Conservation (phyloP, 352 stramenopile genomes). For the Globisporangium spiculum region DNA sequence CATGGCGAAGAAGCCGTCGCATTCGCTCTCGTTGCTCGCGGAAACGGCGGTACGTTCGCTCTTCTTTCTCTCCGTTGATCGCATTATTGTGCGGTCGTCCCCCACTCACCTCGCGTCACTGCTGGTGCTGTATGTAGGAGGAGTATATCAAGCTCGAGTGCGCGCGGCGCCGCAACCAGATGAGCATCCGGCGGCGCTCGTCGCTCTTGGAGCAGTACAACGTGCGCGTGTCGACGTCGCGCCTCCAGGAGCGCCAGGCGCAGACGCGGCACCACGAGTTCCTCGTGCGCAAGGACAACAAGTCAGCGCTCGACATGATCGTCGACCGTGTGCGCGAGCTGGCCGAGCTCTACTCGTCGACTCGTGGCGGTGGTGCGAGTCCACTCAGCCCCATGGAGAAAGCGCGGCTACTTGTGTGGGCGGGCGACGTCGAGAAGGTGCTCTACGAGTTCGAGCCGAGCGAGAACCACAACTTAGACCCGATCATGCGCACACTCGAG, state of each 20-base stretch:
- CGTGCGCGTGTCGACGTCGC: slow-evolving; percentile 30
- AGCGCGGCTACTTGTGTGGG: slow-evolving; percentile 44
- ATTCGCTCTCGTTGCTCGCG: slow-evolving; percentile 33
- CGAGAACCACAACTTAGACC: slow-evolving; percentile 41
- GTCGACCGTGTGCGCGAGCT: slow-evolving; percentile 41
- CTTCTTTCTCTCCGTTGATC: not conserved
- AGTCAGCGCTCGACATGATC: slow-evolving; percentile 35
- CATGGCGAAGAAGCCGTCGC: slow-evolving; percentile 12
- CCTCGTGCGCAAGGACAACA: slow-evolving; percentile 52
- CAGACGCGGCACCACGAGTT: slow-evolving; percentile 51
- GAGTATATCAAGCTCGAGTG: slow-evolving; percentile 60
- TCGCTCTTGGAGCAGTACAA: slow-evolving; percentile 51
- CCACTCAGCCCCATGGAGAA: slow-evolving; percentile 50
- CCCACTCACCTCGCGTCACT: not conserved
- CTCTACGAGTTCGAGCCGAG: slow-evolving; percentile 46
- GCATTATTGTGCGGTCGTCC: not conserved
- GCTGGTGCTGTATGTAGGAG: slow-evolving; percentile 26
- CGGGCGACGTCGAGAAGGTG: slow-evolving; percentile 31
- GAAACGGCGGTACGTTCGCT: slow-evolving; percentile 29
- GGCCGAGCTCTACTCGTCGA: slow-evolving; percentile 19
- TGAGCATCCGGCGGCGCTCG: slow-evolving; percentile 31
- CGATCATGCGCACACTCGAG: slow-evolving; percentile 44
- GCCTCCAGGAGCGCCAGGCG: slow-evolving; percentile 42
- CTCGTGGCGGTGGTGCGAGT: not conserved
- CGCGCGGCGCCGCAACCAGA: slow-evolving; percentile 45